Evolutionary conservation across 73 alveolate genomes (phyloP), one percentile per base, ranked within the genome.

Genomic region (Paramecium sonneborni): DNA sequence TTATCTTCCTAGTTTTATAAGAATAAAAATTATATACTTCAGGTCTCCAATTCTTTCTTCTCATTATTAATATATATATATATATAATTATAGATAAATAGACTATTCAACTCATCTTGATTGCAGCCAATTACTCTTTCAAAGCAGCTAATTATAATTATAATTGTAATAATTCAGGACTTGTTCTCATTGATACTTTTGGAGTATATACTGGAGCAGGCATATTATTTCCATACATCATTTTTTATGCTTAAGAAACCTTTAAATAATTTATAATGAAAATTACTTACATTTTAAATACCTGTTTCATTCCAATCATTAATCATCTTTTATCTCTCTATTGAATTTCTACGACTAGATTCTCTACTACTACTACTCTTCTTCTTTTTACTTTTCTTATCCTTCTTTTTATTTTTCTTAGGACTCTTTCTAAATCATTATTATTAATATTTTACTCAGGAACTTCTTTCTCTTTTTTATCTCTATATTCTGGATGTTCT

Each of bases 401-500:
- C 55, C 76, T 79, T 46, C 55, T 79, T 41, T 52, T 52, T 52
- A 23, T 79, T 5, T 18, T 79, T 3, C 52, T 79, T 79, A 2
- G 48, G 44, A 62, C 84, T 62, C 44, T 62, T 62, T n/a, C 84
- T 62, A 62, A 26, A n/a, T 0, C 5, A 1, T n/a, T 30, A 62
- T 26, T 5, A 26, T 62, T 11, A 30, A 62, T 62, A 7, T 0
- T 3, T 62, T 62, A 62, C 84, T 62, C 92, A 37, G 89, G 56
- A 57, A 95, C 85, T 94, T 95, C 94, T 62, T 93, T 90, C 57
- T 95, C 93, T 41, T 93, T 94, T 85, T 85, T 92, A 32, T 97
- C 96, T 94, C 94, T 97, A 94, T 97, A 98, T 82, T 98, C 99
- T n/a, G 99, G 99, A 91, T 98, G 99, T 41, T 97, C 99, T 26